These are phyloP conservation scores for Hordeum marinum DNA, from an alignment of 176 grass and related monocot species.

Conservation along the genomic window DNA sequence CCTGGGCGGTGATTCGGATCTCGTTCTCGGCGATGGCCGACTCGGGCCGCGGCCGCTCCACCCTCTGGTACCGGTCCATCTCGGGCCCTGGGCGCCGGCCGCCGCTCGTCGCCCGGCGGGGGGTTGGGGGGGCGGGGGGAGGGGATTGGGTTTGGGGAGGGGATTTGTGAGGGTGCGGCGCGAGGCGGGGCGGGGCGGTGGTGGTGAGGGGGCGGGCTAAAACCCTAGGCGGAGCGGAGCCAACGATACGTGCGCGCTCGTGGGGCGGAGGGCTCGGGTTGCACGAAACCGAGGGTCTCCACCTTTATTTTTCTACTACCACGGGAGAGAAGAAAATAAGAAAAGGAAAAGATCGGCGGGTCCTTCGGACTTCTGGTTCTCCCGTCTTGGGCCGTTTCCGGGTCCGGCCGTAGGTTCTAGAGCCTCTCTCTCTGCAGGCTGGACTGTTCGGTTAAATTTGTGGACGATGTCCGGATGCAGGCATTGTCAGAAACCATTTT, in stretches of 20 bases:
- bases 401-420: conserved; percentile 6
- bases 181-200: conserved; percentile 8
- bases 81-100: conserved; percentile 21
- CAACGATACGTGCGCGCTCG: conserved; percentile 35
- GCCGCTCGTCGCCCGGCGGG: conserved; percentile 24
- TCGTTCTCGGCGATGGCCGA: conserved; percentile 92
- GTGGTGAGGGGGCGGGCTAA: conserved; percentile 33
- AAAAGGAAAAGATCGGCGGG: background rate
- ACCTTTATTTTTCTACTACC: background rate
- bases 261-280: conserved; percentile 1
- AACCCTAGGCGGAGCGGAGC: conserved; percentile 68
- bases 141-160: conserved; percentile 12
- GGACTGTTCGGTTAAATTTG: background rate
- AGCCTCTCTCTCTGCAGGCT: background rate
- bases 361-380: background rate
- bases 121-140: background rate
- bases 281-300: conserved; percentile 21
- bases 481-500: background rate
- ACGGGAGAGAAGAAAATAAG: background rate
- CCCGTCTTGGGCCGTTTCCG: conserved; percentile 15
- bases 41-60: conserved; percentile 80
- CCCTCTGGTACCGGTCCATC: conserved; percentile 94
- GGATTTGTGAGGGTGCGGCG: conserved; percentile 27
- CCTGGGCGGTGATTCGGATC: conserved; percentile 89
- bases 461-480: background rate